These are phyloP conservation scores for Venustampulla echinocandica DNA, from an alignment of 495 filamentous ascomycete genomes.

Conservation along the genomic window DNA sequence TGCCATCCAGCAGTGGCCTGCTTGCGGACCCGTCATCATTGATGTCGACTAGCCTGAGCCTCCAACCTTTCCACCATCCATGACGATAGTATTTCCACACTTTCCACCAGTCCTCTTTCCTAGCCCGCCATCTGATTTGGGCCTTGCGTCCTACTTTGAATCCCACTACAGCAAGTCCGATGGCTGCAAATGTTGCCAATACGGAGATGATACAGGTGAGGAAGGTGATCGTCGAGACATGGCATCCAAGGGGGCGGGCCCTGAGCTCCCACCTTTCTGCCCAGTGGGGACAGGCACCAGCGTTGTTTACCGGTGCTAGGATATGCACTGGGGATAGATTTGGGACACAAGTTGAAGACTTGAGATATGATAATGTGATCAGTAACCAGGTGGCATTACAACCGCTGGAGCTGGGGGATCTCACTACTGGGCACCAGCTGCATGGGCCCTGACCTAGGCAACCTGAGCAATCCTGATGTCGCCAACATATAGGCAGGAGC, in stretches of 20 bases:
- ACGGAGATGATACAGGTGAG: constrained; percentile 34
- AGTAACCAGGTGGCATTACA: not conserved
- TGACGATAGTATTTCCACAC: constrained; percentile 16
- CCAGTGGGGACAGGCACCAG: constrained; percentile 38
- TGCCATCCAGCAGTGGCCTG: not conserved
- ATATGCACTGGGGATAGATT: constrained; percentile 30
- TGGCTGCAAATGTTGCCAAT: constrained; percentile 28
- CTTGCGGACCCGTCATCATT: not conserved
- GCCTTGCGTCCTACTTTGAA: constrained; percentile 17
- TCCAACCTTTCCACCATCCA: constrained; percentile 14
- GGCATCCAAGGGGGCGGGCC: constrained; percentile 37
- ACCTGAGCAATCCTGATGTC: constrained; percentile 32
- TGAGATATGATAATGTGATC: not conserved
- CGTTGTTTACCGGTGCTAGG: constrained; percentile 37
- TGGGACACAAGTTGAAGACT: constrained; percentile 41
- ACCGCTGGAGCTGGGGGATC: too few relatives aligned
- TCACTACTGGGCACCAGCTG: constrained; percentile 45
- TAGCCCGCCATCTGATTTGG: constrained; percentile 17
- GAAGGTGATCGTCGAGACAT: constrained; percentile 43
- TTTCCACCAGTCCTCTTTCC: constrained; percentile 28
- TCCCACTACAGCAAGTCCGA: constrained; percentile 24
- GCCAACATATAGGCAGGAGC: constrained; percentile 37
- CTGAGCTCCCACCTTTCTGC: constrained; percentile 44
- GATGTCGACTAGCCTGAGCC: constrained; percentile 12
- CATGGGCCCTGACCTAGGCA: constrained; percentile 35